phyloP scores from a whole-genome alignment of 2,329 filamentous ascomycete genomes.

The Fusarium sarcochroum region DNA sequence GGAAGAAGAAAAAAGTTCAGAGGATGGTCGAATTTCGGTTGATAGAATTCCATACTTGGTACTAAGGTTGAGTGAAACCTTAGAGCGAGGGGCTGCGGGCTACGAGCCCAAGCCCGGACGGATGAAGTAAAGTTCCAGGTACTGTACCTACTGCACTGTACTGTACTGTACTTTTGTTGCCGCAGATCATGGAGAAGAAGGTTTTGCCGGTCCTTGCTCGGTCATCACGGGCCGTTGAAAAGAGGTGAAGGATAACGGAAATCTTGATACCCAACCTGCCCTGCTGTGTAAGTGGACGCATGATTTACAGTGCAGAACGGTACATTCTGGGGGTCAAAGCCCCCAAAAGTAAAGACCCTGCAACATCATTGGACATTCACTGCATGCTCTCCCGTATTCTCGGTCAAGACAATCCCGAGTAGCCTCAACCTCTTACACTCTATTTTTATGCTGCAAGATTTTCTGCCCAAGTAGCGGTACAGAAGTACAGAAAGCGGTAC shows the following conservation, averaged over 20 bases:
- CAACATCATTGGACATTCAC: conserved; percentile 8
- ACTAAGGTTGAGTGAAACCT: conserved; percentile 25
- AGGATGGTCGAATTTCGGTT: conserved; percentile 12
- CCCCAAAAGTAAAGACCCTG: conserved; percentile 16
- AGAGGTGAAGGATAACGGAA: conserved; percentile 44
- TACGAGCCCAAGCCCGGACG: conserved; percentile 7
- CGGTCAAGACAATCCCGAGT: conserved; percentile 15
- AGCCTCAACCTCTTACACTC: conserved; percentile 11
- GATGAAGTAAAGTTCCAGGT: conserved; percentile 20
- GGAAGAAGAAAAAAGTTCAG: background rate
- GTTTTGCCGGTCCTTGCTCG: conserved; percentile 29
- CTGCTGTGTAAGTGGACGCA: conserved; percentile 33
- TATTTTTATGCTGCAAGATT: no score
- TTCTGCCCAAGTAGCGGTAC: no score
- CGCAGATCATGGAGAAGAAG: conserved; percentile 42
- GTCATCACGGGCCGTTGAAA: conserved; percentile 39
- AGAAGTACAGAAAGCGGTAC: no score
- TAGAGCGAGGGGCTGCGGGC: conserved; percentile 4
- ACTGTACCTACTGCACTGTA: conserved; percentile 1
- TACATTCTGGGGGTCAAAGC: conserved; percentile 23
- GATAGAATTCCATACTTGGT: conserved; percentile 7
- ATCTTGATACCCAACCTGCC: conserved; percentile 42
- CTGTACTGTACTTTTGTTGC: background rate
- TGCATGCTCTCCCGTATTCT: conserved; percentile 11
- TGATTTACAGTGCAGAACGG: background rate